Percentiles rank a stretch among this genome's conserved stretches.
Evolutionary conservation across 176 grass and related monocot species (phyloP).

Genomic region (Zea luxurians): DNA sequence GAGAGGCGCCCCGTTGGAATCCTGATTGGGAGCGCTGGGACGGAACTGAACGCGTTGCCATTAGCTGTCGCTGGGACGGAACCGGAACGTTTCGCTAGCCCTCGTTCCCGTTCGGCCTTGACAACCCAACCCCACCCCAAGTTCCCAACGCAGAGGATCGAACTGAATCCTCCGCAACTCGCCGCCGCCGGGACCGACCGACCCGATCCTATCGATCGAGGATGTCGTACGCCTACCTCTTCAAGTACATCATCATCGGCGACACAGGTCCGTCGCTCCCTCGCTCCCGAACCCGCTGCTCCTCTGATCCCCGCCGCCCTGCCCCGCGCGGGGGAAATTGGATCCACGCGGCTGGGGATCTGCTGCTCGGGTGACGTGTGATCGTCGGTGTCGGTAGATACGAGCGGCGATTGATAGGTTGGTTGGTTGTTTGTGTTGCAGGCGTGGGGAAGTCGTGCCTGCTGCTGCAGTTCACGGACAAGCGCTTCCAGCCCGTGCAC

Average conservation of each 20-base stretch:
- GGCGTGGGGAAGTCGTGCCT: constrained; percentile 80
- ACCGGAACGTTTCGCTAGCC: not conserved
- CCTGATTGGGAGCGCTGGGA: not conserved
- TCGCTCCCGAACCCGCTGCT: not conserved
- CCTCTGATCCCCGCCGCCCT: not conserved
- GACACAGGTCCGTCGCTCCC: constrained; percentile 59
- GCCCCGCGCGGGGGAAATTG: not conserved
- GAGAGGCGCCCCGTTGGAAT: not conserved
- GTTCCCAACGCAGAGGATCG: not conserved
- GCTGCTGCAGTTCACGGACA: constrained; percentile 77
- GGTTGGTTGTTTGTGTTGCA: constrained; percentile 7
- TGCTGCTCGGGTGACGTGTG: not conserved
- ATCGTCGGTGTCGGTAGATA: not conserved
- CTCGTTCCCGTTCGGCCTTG: not conserved
- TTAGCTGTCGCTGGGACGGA: constrained; percentile 27
- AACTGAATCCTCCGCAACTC: constrained; percentile 14
- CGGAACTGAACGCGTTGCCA: not conserved
- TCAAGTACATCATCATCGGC: constrained; percentile 99
- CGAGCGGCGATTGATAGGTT: not conserved
- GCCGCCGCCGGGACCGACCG: not conserved
- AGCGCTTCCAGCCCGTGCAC: constrained; percentile 76
- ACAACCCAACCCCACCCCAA: not conserved
- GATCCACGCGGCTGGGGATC: constrained; percentile 27
- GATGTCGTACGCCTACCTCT: constrained; percentile 99
- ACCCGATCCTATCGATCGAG: not conserved